A percentile compares a stretch with the other conserved stretches of the same genome.
These are phyloP conservation scores for Rhizopogon vinicolor DNA, from an alignment of 768 basidiomycete species.

Conservation along the genomic window DNA sequence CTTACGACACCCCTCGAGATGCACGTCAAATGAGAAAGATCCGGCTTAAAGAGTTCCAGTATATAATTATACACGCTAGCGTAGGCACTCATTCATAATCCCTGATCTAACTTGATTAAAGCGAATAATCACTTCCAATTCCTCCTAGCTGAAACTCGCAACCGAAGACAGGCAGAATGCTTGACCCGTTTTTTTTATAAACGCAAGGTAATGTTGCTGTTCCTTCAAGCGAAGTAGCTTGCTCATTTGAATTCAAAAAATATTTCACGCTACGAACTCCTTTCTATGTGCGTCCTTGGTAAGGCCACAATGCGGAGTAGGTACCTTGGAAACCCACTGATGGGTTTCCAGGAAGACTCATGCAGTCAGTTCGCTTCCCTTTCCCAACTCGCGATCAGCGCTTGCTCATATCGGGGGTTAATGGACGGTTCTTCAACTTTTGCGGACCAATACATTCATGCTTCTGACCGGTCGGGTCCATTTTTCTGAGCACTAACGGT, in stretches of 20 bases:
- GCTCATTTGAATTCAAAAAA: neutral
- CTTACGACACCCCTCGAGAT: neutral
- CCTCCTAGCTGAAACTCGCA: neutral
- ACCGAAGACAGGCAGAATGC: neutral
- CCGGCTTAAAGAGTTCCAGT: neutral
- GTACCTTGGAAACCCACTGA: constrained; percentile 1
- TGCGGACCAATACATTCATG: neutral
- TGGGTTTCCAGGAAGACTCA: neutral
- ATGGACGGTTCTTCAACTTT: neutral
- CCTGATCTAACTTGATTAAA: neutral
- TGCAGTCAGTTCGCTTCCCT: neutral
- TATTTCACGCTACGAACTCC: neutral
- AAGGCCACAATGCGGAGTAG: neutral
- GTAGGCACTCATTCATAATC: neutral
- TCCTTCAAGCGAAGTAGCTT: neutral
- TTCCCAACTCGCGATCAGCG: neutral
- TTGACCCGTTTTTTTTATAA: neutral
- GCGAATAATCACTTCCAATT: neutral
- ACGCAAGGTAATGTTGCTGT: neutral
- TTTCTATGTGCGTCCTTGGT: neutral
- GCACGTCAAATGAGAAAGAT: neutral
- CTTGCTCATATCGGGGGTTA: neutral
- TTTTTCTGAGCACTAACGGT: neutral
- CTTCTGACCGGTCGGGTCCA: neutral
- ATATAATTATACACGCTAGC: neutral